Evolutionary conservation across 2,329 filamentous ascomycete genomes (phyloP), one percentile per base, ranked within the genome.

Genomic region (Fusarium bactridioides): DNA sequence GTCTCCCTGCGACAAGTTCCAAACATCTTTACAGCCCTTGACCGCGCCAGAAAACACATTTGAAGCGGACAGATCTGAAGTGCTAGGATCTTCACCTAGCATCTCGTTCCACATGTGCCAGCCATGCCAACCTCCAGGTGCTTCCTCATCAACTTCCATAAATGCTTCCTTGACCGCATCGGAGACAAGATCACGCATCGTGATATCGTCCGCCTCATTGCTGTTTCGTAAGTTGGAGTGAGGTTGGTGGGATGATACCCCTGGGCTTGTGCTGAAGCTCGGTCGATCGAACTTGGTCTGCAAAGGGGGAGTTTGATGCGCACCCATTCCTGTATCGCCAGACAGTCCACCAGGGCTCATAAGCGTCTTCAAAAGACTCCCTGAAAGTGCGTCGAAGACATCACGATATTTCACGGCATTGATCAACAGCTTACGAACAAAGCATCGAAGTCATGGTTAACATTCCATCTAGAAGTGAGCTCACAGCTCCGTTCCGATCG

Each of bases 91-190:
- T 25, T 53, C 33, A 2, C 50, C 33, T 2, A 53, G 18, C 50
- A 53, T 53, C 19, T 53, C 50, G 13, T 37, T 53, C 50, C 50
- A 53, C 33, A 37, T 53, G 10, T 53, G 23, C 50, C 33, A 53
- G 19, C 50, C 50, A 27, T 53, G 50, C 50, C 50, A 53, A 3
- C 50, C 50, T 1, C 50, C 50, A 9, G 50, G 50, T 27, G 50
- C 50, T n/a, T 53, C 50, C 31, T 53, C 50, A 37, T 53, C 50
- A 21, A 53, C 50, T 0, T 53, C 50, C 50, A 53, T 53, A 4
- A 53, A 53, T 1, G 50, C 50, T 4, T 53, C 50, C 2, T 53
- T 53, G 0, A 53, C 50, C 0, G 50, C 33, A 4, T 53, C 23
- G 4, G 50, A 53, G 2, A 53, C 50, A 9, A 37, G 50, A n/a